Conservation (phyloP, 148 eudicot genomes). For the Rhododendron ferrugineum region DNA sequence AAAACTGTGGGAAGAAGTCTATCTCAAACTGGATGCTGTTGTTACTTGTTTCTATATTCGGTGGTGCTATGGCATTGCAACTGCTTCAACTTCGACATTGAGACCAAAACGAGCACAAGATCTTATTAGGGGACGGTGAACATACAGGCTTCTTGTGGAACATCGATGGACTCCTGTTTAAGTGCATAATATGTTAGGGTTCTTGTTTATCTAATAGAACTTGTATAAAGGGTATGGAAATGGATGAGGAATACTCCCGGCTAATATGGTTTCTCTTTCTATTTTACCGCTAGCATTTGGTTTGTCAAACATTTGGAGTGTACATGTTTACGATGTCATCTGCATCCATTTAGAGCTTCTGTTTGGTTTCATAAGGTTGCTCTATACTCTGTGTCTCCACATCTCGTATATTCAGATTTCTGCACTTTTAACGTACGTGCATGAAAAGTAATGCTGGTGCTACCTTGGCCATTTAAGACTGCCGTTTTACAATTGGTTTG, state of each 20-base stretch:
- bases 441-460: background rate
- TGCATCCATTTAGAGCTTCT: background rate
- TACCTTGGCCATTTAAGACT: background rate
- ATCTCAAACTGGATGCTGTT: constrained; percentile 70
- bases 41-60: constrained; percentile 60
- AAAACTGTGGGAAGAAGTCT: constrained; percentile 35
- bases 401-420: background rate
- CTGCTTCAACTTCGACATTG: constrained; percentile 62
- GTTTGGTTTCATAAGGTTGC: background rate
- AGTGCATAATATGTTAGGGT: background rate
- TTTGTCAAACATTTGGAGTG: constrained; percentile 4
- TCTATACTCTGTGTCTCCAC: background rate
- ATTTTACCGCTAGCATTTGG: constrained; percentile 11
- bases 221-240: constrained; percentile 12
- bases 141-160: background rate
- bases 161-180: background rate
- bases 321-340: background rate
- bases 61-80: constrained; percentile 79
- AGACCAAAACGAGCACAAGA: background rate
- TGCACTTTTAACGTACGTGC: background rate
- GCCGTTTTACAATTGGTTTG: background rate
- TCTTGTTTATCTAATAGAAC: constrained; percentile 5
- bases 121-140: background rate
- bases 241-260: background rate
- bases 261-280: background rate